Base-by-base conservation (phyloP, 2,329 filamentous ascomycete species). In the Fusarium burgessii region DNA sequence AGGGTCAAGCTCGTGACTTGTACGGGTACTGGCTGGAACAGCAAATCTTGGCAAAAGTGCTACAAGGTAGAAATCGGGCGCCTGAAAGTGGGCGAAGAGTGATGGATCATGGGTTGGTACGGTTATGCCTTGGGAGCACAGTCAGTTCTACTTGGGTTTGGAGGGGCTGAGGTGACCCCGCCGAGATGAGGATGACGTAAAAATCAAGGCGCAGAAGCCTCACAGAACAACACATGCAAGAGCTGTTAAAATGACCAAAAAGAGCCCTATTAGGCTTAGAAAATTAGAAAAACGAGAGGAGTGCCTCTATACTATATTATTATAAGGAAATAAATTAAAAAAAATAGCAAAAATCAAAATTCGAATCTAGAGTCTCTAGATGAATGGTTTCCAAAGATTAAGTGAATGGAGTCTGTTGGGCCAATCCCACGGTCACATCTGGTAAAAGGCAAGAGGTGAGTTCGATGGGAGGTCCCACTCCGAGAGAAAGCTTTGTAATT, bases 361-460 rank as follows among this genome's bases (percentile, higher is more conserved):
- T 84, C 81, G 83, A 84, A 84, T 77, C 79, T 77, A 77, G 75
- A 65, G 59, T 64, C 77, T 79, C 80, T 77, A 80, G 79, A 79
- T 65, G 79, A 81, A 78, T 64, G 70, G 69, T 77, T 85, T 79
- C 81, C 84, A 86, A 86, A 86, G 83, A 86, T 86, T 86, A 67
- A 73, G 63, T 75, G 81, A 86, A 81, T 81, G 84, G 84, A 86
- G 84, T 85, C 79, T 82, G 75, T 77, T 86, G 84, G 84, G 84
- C 84, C 81, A 81, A 78, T 79, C 76, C 88, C 89, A 91, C 89
- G 89, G 90, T 89, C 89, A 91, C 89, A 90, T 91, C 90, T 92
- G 90, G 90, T 92, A 92, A 92, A 92, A 91, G 89, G 89, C 89
- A 91, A 91, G 89, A 90, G 89, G 89, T 90, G 88, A 89, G 88